Evolutionary conservation across 148 eudicot species (phyloP).

Genomic region (Rhododendron mucronatum): DNA sequence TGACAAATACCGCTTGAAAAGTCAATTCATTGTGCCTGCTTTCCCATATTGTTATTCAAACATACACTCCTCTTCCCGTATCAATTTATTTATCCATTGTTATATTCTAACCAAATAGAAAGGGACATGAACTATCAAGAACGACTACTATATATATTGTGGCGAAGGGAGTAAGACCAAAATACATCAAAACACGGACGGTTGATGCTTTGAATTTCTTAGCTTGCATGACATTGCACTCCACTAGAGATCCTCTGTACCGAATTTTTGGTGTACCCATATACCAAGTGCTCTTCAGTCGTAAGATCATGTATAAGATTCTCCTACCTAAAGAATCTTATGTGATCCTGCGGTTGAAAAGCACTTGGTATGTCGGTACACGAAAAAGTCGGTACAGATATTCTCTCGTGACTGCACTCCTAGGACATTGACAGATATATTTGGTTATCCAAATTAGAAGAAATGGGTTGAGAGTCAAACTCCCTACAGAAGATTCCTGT

Average conservation of each 20-base stretch:
- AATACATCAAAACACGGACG: background rate
- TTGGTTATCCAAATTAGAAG: background rate
- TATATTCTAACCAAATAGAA: background rate
- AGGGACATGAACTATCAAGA: background rate
- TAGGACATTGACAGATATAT: background rate
- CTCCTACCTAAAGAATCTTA: no score
- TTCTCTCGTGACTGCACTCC: background rate
- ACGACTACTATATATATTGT: background rate
- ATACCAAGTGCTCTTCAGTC: no score
- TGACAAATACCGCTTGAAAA: background rate
- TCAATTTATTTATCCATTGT: background rate
- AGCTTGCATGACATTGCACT: background rate
- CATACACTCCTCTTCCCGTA: background rate
- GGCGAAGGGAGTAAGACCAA: background rate
- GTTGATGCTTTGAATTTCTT: background rate
- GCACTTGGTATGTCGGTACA: no score
- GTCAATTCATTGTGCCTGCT: background rate
- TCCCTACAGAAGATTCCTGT: background rate
- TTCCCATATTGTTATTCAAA: background rate
- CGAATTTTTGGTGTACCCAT: no score
- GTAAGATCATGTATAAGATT: no score
- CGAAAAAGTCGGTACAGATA: no score
- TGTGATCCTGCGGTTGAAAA: no score
- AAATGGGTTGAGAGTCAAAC: background rate
- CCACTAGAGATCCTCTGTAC: no score